Evolutionary conservation across 768 basidiomycete genomes (phyloP), one percentile per base, ranked within the genome.

Genomic region (Leucosporidium yakuticum): DNA sequence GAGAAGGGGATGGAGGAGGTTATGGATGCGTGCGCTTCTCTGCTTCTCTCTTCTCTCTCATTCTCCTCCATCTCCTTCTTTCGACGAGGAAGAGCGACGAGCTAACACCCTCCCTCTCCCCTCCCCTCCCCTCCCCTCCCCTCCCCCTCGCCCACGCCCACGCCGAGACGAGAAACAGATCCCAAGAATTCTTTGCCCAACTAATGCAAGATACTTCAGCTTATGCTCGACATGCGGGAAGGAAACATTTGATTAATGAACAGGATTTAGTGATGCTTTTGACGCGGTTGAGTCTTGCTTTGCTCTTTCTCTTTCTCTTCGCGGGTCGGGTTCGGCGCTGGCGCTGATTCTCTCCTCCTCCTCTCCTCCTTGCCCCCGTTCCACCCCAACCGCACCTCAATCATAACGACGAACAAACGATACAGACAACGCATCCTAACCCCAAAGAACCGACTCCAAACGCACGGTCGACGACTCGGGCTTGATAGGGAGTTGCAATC

Each of bases 401-500:
- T n/a, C 49, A 4, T 2, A 49, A 27, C 17, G 4, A 12, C 27
- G 2, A 9, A 4, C 47, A 12, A 25, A 12, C 34, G 19, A 34
- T 21, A 4, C 63, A 65, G 64, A 21, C 64, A 65, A 25, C 58
- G 59, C 59, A 31, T 60, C 59, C 51, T 65, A 9, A 29, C 57
- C 29, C 21, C 32, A 29, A 31, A 54, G 15, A 29, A 47, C 27
- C 56, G 50, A 12, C 36, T 65, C 32, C 36, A 60, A 12, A 51
- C 64, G 17, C 65, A 62, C 47, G 65, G 60, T 7, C 65, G 65
- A 2, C 60, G 50, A 8, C 60, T 61, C 60, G 60, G 60, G 44
- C 47, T 61, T 47, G 65, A 62, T 48, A 60, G 65, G 47, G 65
- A 67, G 47, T 25, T 67, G 17, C 65, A 64, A 25, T 21, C 21